Evolutionary conservation across 2,329 filamentous ascomycete genomes (phyloP).

Genomic region (Thermoascus crustaceus): DNA sequence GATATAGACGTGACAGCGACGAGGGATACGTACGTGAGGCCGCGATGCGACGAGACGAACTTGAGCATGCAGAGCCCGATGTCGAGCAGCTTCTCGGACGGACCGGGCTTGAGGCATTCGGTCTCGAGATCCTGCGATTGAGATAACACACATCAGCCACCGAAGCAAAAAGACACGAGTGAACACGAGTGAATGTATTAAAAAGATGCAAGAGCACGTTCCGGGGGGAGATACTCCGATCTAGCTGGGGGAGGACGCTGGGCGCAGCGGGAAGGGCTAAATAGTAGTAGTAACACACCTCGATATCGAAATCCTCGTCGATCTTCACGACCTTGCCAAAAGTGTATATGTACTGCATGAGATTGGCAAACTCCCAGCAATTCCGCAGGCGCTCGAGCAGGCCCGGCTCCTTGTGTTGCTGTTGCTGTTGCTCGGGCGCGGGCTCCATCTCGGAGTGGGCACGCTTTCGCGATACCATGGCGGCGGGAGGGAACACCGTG

Average conservation of each 20-base stretch:
- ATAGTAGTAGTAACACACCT: constrained; percentile 51
- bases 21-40: constrained; percentile 63
- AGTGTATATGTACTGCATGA: constrained; percentile 87
- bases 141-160: constrained; percentile 2
- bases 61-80: constrained; percentile 84
- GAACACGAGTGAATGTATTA: no score
- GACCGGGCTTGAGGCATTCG: constrained; percentile 70
- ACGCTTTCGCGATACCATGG: constrained; percentile 50
- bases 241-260: no score
- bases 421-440: constrained; percentile 34
- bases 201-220: no score
- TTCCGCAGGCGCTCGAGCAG: constrained; percentile 65
- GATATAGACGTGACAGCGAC: neutral
- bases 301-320: constrained; percentile 78
- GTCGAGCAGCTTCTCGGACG: constrained; percentile 65
- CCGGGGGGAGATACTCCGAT: no score
- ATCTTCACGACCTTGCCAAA: constrained; percentile 89
- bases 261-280: constrained; percentile 11
- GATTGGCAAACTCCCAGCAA: constrained; percentile 91
- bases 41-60: constrained; percentile 87
- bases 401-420: constrained; percentile 30
- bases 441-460: constrained; percentile 48
- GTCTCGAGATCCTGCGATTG: constrained; percentile 67
- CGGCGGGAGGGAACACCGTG: constrained; percentile 25
- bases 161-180: no score